These are phyloP conservation scores for Solanum chacoense DNA, from an alignment of 305 asterid genomes.

Conservation along the genomic window DNA sequence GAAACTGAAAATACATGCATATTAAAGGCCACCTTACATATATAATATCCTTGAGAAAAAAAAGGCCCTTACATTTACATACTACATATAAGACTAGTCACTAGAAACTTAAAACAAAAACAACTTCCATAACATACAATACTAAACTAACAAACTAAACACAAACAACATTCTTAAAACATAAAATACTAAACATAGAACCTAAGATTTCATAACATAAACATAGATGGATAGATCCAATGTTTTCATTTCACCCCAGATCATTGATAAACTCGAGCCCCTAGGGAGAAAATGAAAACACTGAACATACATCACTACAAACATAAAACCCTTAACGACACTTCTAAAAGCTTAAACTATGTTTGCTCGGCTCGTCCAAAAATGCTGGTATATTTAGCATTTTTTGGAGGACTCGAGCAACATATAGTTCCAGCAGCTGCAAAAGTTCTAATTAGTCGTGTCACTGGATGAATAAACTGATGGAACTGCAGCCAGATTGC, in stretches of 20 bases:
- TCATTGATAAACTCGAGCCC: not conserved
- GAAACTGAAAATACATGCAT: not conserved
- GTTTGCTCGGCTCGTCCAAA: not conserved
- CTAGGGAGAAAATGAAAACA: constrained; percentile 36
- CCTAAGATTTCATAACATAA: not conserved
- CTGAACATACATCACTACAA: not conserved
- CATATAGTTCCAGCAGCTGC: not conserved
- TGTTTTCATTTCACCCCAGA: constrained; percentile 43
- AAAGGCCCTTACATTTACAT: not conserved
- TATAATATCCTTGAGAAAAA: not conserved
- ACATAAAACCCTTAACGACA: not conserved
- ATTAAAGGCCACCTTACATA: not conserved
- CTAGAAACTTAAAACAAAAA: not conserved
- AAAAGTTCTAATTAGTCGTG: not conserved
- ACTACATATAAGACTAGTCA: not conserved
- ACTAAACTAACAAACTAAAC: not conserved
- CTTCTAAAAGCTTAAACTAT: not conserved
- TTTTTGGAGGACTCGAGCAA: not conserved
- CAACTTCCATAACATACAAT: not conserved
- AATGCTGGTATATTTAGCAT: not conserved
- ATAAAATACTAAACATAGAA: not conserved
- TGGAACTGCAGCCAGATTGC: not conserved
- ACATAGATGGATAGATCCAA: not conserved
- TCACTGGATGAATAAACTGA: not conserved
- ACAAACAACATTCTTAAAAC: not conserved